Base-by-base conservation (phyloP, 225 moss, liverwort and hornwort genomes). In the Physcomitrellopsis africana region DNA sequence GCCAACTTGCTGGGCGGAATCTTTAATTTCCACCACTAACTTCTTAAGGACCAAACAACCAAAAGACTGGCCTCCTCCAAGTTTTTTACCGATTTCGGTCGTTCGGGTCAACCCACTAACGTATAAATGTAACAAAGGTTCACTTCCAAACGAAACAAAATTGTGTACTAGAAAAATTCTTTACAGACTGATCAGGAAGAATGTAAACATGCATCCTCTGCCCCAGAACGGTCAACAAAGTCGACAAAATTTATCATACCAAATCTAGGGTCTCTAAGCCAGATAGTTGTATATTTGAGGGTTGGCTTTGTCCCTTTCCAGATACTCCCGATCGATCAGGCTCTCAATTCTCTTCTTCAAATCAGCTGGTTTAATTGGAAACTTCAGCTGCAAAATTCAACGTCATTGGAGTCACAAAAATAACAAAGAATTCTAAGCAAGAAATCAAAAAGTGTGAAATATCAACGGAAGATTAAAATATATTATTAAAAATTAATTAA, bases 291-390 rank as follows among this genome's bases (percentile, higher is more conserved):
- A 83, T 37, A 86, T 86, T 76, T 86, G 86, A 74, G 86, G 80
- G 64, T 86, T 86, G 46, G 77, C 78, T 77, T 86, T 86, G 71
- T 86, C 83, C 81, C 86, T 86, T 69, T 86, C 86, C 29, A 86
- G 71, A 63, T 86, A 86, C 83, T 86, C 86, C 27, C 86, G 82
- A 69, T 86, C 86, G 63, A 86, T 86, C 83, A 86, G 62, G 75
- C 86, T 86, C 77, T 86, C 86, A 27, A 86, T 86, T 59, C 86
- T 77, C 74, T 83, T 86, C 83, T 86, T 86, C 80, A 86, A 69
- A 51, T 86, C 86, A 48, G 83, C 83, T 68, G 86, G 86, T 63
- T 83, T 86, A 77, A 86, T 86, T 55, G 86, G 86, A 61, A 86
- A 86, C 63, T 86, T 86, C 3, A 86, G 77, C 86, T 86, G 86